Evolutionary conservation across 129 eudicot species (phyloP), one percentile per base, ranked within the genome.

Genomic region (Arctium minus): DNA sequence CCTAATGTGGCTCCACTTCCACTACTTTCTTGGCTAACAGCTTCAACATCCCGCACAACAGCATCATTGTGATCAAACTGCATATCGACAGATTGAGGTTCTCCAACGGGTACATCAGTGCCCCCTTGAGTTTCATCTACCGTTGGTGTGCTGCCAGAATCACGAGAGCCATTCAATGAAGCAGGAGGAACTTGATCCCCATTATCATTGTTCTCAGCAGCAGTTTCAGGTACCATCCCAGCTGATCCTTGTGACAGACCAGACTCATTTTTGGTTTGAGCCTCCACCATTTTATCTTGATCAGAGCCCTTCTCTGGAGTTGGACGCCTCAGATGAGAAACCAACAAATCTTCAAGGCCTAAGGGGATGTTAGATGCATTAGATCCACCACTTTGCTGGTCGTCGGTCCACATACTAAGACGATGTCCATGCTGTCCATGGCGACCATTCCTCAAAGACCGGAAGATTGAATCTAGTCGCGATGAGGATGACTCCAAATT

Each of bases 1-100:
- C 97, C 99, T 72, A 96, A 82, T 8, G 98, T 93, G 12, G 99
- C 99, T 36, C 99, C 98, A 89, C 99, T 96, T 80, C 89, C 99
- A 80, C 97, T 86, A 80, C 99, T 96, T 86, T 89, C 97, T 84
- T 96, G 99, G 85, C 99, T 96, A 71, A 96, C 97, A 35, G 99
- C 99, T 86, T 93, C 99, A 81, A 90, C 97, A 90, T 95, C 98
- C 18, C 97, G 89, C 37, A 86, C 84, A 79, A 74, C 90, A 65
- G 87, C 86, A 86, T 95, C 98, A 79, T 73, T 89, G 10, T 88
- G 94, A 62, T 95, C 98, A 90, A 87, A 89, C 84, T 95, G 98
- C 97, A 89, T 87, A 73, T 91, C 98, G 86, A 83, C 91, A 84
- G 94, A 82, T 33, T 84, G 94, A 76, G 92, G 86, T 74, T 80